Conservation (phyloP, 1,284 basidiomycete species). For the Pyrrhoderma noxium region DNA sequence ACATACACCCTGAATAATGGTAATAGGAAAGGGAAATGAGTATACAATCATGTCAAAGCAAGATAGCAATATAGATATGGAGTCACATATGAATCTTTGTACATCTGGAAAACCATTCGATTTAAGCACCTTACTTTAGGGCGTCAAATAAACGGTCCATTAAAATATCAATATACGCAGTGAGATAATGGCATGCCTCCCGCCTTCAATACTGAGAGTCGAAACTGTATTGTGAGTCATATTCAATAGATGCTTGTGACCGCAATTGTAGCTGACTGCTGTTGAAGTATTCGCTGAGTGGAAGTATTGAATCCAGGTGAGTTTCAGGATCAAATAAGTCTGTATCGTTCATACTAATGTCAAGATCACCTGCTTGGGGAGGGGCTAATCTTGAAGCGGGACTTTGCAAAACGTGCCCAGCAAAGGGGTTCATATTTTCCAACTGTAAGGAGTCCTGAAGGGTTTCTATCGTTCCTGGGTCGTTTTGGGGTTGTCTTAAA, state of each 20-base stretch:
- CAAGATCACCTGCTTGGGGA: background rate
- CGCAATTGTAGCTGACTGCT: constrained; percentile 6
- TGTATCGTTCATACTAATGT: constrained; percentile 2
- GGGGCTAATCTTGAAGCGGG: too few relatives aligned
- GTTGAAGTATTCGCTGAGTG: constrained; percentile 8
- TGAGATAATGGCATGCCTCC: background rate
- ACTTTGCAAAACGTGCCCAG: too few relatives aligned
- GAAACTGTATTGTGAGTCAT: constrained; percentile 9
- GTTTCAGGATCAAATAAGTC: constrained; percentile 6
- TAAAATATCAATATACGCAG: background rate
- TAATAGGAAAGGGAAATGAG: too few relatives aligned
- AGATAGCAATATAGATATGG: background rate
- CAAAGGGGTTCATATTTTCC: too few relatives aligned
- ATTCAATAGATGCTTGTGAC: constrained; percentile 14
- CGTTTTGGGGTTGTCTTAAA: too few relatives aligned
- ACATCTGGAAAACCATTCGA: background rate
- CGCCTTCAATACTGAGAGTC: constrained; percentile 7
- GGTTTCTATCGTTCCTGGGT: too few relatives aligned
- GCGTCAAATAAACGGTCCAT: background rate
- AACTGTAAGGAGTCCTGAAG: too few relatives aligned
- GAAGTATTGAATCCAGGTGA: constrained; percentile 11
- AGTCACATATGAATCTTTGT: background rate
- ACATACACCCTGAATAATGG: too few relatives aligned
- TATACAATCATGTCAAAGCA: too few relatives aligned
- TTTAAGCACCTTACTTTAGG: background rate